Conservation (phyloP, 139 green algal genomes). For the Volvox reticuliferus region DNA sequence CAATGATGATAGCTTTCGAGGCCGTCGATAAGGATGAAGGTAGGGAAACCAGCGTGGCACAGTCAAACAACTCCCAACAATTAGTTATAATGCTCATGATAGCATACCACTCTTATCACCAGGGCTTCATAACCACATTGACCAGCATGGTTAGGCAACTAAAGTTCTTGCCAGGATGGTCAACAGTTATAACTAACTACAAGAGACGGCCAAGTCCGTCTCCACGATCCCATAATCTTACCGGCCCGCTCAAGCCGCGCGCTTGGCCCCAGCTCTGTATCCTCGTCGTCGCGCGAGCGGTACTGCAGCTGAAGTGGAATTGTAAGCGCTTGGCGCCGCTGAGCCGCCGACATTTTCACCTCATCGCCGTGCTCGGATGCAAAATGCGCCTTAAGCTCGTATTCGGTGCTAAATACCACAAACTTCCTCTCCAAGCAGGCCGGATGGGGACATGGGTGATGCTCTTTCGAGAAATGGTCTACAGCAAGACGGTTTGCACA, state of each 20-base stretch:
- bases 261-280: slow-evolving; percentile 38
- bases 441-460: slow-evolving; percentile 89
- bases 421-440: slow-evolving; percentile 92
- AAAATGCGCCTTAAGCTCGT: slow-evolving; percentile 87
- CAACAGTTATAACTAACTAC: no score
- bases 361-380: slow-evolving; percentile 79
- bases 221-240: neutral
- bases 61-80: no score
- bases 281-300: slow-evolving; percentile 20
- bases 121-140: no score
- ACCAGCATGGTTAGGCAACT: no score
- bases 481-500: neutral
- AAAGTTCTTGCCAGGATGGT: no score
- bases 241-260: neutral
- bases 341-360: slow-evolving; percentile 73
- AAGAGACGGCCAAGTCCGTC: no score
- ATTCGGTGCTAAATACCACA: slow-evolving; percentile 88
- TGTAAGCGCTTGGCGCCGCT: slow-evolving; percentile 77
- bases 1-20: slow-evolving; percentile 57
- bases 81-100: no score
- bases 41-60: no score
- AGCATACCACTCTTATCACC: no score
- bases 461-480: slow-evolving; percentile 88
- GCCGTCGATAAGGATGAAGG: neutral
- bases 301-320: slow-evolving; percentile 78